Evolutionary conservation across 306 rosid genomes (phyloP).

Genomic region (Hippophae tibetana): DNA sequence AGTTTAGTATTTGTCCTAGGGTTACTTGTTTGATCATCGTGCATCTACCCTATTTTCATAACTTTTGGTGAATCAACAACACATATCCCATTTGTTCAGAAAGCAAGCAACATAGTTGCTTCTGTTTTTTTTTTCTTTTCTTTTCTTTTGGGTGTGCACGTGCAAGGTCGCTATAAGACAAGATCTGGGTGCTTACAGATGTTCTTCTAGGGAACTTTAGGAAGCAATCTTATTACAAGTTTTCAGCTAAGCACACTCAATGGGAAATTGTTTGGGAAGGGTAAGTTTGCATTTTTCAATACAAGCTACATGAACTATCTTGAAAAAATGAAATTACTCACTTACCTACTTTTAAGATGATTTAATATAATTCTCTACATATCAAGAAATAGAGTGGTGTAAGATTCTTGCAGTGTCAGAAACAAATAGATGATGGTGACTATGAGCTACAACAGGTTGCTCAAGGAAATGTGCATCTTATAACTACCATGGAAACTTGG

Average conservation of each 20-base stretch:
- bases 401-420: constrained; percentile 12
- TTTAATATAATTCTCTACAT: background rate
- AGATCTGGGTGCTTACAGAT: constrained; percentile 6
- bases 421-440: constrained; percentile 11
- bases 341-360: background rate
- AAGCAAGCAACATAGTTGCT: background rate
- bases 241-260: constrained; percentile 15
- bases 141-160: background rate
- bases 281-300: constrained; percentile 25
- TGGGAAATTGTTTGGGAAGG: constrained; percentile 63
- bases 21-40: too few relatives aligned
- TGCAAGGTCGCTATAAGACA: background rate
- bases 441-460: constrained; percentile 26
- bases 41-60: too few relatives aligned
- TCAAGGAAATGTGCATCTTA: constrained; percentile 51
- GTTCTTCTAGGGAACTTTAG: constrained; percentile 7
- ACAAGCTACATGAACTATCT: background rate
- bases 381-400: constrained; percentile 3
- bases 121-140: background rate
- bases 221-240: background rate
- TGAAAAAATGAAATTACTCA: background rate
- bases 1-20: too few relatives aligned
- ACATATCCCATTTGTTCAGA: too few relatives aligned
- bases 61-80: too few relatives aligned
- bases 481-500: constrained; percentile 59